phyloP scores from a whole-genome alignment of 305 asterid genomes.

The Ilex paraguariensis region DNA sequence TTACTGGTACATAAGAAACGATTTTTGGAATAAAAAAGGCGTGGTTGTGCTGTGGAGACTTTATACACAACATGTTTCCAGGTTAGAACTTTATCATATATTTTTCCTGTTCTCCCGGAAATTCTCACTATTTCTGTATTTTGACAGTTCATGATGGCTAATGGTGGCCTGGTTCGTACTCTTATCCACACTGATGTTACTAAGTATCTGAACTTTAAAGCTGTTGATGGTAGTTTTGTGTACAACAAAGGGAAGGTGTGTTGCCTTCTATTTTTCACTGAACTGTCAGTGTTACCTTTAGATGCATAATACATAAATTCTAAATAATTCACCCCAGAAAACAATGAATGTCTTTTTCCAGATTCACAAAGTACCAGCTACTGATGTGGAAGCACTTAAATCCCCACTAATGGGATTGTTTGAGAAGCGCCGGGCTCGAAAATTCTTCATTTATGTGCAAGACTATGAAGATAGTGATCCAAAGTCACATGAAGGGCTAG shows the following conservation, averaged over 20 bases:
- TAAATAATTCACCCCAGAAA: too few relatives aligned
- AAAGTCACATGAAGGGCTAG: constrained; percentile 5
- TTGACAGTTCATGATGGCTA: constrained; percentile 3
- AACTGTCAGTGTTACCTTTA: too few relatives aligned
- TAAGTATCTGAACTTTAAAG: constrained; percentile 2
- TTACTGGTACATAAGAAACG: too few relatives aligned
- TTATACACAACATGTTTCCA: not conserved
- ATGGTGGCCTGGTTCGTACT: constrained; percentile 1
- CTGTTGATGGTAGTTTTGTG: constrained; percentile 3
- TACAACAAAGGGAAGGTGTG: constrained; percentile 5
- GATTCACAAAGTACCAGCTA: constrained; percentile 1
- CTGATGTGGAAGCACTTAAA: constrained; percentile 6
- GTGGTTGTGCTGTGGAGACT: too few relatives aligned
- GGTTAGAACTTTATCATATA: not conserved
- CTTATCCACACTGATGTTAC: constrained; percentile 5
- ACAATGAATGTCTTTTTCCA: not conserved
- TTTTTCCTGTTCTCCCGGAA: not conserved
- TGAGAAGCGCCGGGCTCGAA: constrained; percentile 2
- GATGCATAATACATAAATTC: too few relatives aligned
- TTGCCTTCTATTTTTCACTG: too few relatives aligned
- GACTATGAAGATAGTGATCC: constrained; percentile 2
- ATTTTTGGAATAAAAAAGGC: too few relatives aligned
- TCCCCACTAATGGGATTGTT: constrained; percentile 4
- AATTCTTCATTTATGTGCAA: constrained; percentile 2
- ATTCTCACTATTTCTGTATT: not conserved